Base-by-base conservation (phyloP, 2,329 filamentous ascomycete species). In the Diaporthe vaccinii region DNA sequence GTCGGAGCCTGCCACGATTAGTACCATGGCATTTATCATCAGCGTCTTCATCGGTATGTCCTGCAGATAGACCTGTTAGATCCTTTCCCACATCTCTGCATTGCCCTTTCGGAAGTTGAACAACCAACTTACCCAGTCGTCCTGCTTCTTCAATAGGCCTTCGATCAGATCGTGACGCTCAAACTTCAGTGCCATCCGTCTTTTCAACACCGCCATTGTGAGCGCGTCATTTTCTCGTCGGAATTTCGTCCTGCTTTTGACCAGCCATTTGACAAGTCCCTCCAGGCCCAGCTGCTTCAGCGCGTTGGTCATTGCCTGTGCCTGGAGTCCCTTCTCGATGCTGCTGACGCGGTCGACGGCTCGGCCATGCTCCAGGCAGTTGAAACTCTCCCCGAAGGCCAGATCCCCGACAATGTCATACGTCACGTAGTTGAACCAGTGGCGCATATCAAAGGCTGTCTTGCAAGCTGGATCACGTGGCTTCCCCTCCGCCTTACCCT, bases 391-490 rank as follows among this genome's bases (percentile, higher is more conserved):
- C 4, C 85, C 86, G 76, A 87, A 87, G 0, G 84, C 82, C 46
- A 88, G 80, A 72, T 87, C 85, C 31, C 85, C 85, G 61, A 85
- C 81, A 46, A 85, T 80, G 78, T 85, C 84, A 75, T 86, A 85
- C 0, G 83, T 81, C 1, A 81, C 74, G 77, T 80, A 84, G 70
- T 83, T 83, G 77, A 78, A 83, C 82, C 82, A 84, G 44, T 61
- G 57, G 17, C 70, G 74, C 75, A 77, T 77, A 17, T 77, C 75
- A 28, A 77, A 59, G 0, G 70, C 46, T 3, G 73, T 55, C 41
- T 34, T 58, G 20, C 44, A 46, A 22, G 44, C n/a, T 2, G 15
- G 9, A 6, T 25, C 2, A 4, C 22, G 22, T 1, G 20, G 36
- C 36, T 1, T 25, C 6, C 51, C n/a, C 17, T 75, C 46, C n/a